These are phyloP conservation scores for Truncatella angustata DNA, from an alignment of 2,329 filamentous ascomycete species.

Conservation along the genomic window DNA sequence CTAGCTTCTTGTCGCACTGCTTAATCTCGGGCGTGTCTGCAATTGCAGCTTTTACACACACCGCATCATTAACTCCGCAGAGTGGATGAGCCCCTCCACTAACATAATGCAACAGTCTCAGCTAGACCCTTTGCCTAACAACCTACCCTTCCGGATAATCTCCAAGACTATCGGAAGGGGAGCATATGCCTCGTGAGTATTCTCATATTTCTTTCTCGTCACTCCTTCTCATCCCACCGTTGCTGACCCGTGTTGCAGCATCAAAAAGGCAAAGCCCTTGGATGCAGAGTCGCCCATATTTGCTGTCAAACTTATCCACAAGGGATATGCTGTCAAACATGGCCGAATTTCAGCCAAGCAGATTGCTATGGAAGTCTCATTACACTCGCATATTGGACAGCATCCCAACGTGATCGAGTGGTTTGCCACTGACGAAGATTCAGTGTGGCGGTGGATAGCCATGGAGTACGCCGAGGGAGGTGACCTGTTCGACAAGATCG, in stretches of 20 bases:
- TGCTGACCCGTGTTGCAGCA: constrained; percentile 48
- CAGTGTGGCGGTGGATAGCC: constrained; percentile 91
- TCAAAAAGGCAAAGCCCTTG: constrained; percentile 86
- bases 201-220: constrained; percentile 15
- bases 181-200: constrained; percentile 87
- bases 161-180: constrained; percentile 96
- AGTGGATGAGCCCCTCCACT: background rate
- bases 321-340: constrained; percentile 86
- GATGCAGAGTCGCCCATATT: constrained; percentile 73
- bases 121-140: constrained; percentile 76
- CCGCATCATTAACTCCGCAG: background rate
- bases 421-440: constrained; percentile 83
- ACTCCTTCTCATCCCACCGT: constrained; percentile 1
- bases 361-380: constrained; percentile 84
- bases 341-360: constrained; percentile 88
- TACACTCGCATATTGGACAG: constrained; percentile 84
- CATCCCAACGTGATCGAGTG: constrained; percentile 94
- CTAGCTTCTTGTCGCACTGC: background rate
- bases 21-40: too few species aligned
- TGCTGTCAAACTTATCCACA: constrained; percentile 98
- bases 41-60: background rate
- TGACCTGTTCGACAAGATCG: constrained; percentile 98
- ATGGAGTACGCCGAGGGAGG: constrained; percentile 97
- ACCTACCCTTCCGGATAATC: constrained; percentile 90
- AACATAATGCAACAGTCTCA: constrained; percentile 71